Evolutionary conservation across 2,329 filamentous ascomycete genomes (phyloP).

Genomic region (Talaromyces funiculosus): DNA sequence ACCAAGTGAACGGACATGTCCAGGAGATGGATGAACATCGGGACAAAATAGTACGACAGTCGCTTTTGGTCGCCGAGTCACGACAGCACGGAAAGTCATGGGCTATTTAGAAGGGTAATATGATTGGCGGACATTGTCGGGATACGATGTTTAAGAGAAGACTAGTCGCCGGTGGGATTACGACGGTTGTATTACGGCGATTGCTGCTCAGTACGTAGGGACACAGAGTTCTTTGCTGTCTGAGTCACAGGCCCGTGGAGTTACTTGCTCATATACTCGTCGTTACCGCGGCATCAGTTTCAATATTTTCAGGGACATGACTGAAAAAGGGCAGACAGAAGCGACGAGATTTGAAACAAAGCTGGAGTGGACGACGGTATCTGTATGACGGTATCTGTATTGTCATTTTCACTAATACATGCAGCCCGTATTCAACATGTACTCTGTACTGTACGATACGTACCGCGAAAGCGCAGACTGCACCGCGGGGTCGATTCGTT

Average conservation of each 20-base stretch:
- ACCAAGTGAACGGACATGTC: background rate
- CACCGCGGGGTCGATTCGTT: background rate
- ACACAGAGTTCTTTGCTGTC: background rate
- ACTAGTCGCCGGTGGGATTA: background rate
- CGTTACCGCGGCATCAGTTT: background rate
- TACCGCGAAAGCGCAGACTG: background rate
- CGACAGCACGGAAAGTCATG: background rate
- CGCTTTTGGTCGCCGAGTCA: too few relatives aligned
- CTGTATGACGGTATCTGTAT: background rate
- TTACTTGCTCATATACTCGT: background rate
- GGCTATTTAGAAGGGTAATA: background rate
- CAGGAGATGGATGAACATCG: background rate
- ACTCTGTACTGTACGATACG: background rate
- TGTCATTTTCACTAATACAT: background rate
- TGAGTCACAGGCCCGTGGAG: background rate
- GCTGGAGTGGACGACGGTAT: too few relatives aligned
- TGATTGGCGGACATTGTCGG: background rate
- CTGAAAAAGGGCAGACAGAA: too few relatives aligned
- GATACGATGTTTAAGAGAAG: background rate
- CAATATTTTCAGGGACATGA: background rate
- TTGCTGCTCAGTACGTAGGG: background rate
- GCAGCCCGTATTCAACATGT: background rate
- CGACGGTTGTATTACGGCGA: background rate
- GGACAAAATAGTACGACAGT: background rate
- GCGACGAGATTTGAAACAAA: background rate